Evolutionary conservation across 2,329 filamentous ascomycete species (phyloP).

Genomic region (Microsporum ferrugineum): DNA sequence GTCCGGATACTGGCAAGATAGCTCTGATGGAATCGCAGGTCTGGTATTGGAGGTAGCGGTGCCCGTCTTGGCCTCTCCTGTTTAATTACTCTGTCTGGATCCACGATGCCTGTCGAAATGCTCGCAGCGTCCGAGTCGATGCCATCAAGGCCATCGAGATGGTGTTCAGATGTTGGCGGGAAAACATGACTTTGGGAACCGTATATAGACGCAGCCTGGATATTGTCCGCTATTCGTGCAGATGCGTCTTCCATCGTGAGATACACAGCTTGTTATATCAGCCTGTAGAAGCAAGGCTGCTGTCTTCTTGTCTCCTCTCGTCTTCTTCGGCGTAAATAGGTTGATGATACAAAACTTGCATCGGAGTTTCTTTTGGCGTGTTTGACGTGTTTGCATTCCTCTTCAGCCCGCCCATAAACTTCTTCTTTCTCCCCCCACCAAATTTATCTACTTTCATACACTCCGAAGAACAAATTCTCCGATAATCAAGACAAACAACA

Average conservation of each 20-base stretch:
- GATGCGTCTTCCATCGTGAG: slow-evolving; percentile 46
- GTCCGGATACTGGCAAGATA: slow-evolving; percentile 80
- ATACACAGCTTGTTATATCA: not conserved
- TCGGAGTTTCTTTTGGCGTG: not conserved
- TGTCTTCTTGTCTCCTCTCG: not conserved
- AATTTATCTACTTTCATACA: not conserved
- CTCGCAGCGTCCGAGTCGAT: slow-evolving; percentile 33
- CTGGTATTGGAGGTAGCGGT: slow-evolving; percentile 60
- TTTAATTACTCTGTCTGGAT: slow-evolving; percentile 26
- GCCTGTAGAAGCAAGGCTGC: not conserved
- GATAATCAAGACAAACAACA: slow-evolving; percentile 8
- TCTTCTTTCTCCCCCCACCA: not conserved
- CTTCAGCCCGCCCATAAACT: not conserved
- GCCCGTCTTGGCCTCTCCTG: slow-evolving; percentile 26
- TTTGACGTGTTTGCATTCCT: not conserved
- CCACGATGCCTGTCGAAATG: slow-evolving; percentile 39
- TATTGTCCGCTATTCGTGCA: slow-evolving; percentile 60
- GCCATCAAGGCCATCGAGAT: slow-evolving; percentile 59
- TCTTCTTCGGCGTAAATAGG: not conserved
- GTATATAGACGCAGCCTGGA: slow-evolving; percentile 73
- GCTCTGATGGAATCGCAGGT: slow-evolving; percentile 94
- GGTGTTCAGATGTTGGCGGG: slow-evolving; percentile 56
- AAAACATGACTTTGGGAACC: slow-evolving; percentile 41
- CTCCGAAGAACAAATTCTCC: slow-evolving; percentile 3
- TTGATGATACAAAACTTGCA: not conserved